Conservation (phyloP, 2,329 filamentous ascomycete species). For the Rutstroemia sydowiana region DNA sequence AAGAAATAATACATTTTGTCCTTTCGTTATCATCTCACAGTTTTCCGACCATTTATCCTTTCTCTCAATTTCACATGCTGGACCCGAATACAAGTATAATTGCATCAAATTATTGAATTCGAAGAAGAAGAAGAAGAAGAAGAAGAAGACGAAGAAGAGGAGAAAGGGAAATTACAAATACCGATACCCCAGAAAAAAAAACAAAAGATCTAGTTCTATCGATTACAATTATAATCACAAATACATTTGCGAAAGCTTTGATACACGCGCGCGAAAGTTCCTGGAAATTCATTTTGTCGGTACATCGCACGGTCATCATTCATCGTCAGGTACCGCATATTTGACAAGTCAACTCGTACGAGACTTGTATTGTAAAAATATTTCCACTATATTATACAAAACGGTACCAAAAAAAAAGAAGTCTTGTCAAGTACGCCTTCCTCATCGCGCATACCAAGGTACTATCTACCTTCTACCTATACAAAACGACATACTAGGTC, state of each 20-base stretch:
- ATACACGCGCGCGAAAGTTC: conserved; percentile 6
- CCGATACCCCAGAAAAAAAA: background rate
- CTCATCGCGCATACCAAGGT: no score
- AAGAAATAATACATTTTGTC: no score
- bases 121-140: no score
- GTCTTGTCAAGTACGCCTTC: no score
- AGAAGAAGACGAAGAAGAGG: background rate
- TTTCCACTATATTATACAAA: background rate
- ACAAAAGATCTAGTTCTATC: background rate
- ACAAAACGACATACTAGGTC: no score
- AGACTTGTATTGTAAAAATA: background rate
- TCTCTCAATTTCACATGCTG: no score
- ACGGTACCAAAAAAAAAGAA: background rate
- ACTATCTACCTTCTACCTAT: no score
- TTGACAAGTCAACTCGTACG: conserved; percentile 11
- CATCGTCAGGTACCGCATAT: conserved; percentile 12
- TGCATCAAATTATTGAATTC: background rate
- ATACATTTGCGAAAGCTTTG: background rate
- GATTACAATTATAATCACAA: background rate
- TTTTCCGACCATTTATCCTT: no score
- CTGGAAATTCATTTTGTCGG: background rate
- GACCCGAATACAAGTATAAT: no score
- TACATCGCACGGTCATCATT: conserved; percentile 11
- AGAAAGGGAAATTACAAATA: background rate
- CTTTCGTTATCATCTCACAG: no score